These are phyloP conservation scores for Eucalyptus regnans DNA, from an alignment of 345 rosid species.

Conservation along the genomic window DNA sequence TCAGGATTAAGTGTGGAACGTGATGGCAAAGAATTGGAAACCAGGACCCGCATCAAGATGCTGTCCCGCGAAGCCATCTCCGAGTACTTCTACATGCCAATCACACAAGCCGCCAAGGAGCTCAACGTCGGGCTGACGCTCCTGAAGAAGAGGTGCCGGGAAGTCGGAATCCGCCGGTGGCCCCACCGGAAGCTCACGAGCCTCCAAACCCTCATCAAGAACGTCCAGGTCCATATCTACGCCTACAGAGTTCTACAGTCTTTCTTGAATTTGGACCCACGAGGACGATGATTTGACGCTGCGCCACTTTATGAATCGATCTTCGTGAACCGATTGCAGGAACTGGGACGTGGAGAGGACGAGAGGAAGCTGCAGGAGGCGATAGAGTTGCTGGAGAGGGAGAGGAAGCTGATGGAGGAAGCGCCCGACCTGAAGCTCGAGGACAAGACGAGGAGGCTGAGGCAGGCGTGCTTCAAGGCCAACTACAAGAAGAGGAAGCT, in stretches of 20 bases:
- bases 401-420: constrained; percentile 51
- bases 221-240: constrained; percentile 33
- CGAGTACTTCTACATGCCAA: constrained; percentile 41
- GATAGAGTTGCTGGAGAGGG: constrained; percentile 43
- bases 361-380: constrained; percentile 23
- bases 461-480: constrained; percentile 83
- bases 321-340: not conserved
- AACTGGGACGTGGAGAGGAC: not conserved
- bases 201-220: constrained; percentile 39
- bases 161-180: constrained; percentile 56
- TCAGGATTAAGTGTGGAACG: not conserved
- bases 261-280: accelerated
- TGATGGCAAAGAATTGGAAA: not conserved
- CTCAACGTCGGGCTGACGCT: constrained; percentile 59
- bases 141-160: constrained; percentile 69
- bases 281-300: not conserved
- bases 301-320: not conserved
- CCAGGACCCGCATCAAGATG: not conserved
- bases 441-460: constrained; percentile 44
- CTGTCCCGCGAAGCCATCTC: constrained; percentile 18
- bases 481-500: constrained; percentile 53
- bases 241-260: not conserved
- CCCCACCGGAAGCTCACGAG: constrained; percentile 74
- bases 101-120: constrained; percentile 51
- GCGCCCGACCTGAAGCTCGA: constrained; percentile 43